Evolutionary conservation across 305 asterid species (phyloP).

Genomic region (Solanum hybrid): DNA sequence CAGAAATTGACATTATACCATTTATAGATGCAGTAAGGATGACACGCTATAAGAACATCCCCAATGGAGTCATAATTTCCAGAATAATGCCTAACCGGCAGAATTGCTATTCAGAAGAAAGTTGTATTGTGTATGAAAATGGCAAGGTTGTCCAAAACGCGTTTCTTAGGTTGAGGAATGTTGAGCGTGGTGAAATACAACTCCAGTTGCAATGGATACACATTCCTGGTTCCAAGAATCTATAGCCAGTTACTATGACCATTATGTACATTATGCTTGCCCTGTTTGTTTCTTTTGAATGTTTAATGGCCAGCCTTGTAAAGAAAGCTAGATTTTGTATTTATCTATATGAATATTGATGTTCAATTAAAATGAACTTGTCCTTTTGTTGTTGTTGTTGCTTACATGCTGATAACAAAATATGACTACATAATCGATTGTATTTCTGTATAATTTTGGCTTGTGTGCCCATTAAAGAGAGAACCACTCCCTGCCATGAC

Average conservation of each 20-base stretch:
- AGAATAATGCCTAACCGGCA: no score
- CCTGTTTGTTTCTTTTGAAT: background rate
- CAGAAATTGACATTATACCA: constrained; percentile 17
- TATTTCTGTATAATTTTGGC: background rate
- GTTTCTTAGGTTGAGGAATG: no score
- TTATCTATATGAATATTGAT: background rate
- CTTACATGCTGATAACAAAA: background rate
- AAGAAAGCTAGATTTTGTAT: background rate
- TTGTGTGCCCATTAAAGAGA: background rate
- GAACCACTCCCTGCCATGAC: background rate
- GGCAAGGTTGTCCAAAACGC: no score
- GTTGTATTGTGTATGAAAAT: no score
- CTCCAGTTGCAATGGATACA: constrained; percentile 17
- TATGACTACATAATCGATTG: background rate
- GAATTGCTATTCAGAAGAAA: no score
- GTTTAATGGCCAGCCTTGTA: background rate
- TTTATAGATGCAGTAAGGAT: constrained; percentile 13
- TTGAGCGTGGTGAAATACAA: background rate
- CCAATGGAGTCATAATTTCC: background rate
- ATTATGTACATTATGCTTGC: background rate
- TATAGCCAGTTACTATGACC: background rate
- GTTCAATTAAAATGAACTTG: background rate
- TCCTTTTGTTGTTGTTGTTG: background rate
- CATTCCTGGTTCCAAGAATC: background rate
- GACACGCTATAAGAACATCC: background rate